Base-by-base conservation (phyloP, 352 stramenopile species). In the Pythium sukuiense region DNA sequence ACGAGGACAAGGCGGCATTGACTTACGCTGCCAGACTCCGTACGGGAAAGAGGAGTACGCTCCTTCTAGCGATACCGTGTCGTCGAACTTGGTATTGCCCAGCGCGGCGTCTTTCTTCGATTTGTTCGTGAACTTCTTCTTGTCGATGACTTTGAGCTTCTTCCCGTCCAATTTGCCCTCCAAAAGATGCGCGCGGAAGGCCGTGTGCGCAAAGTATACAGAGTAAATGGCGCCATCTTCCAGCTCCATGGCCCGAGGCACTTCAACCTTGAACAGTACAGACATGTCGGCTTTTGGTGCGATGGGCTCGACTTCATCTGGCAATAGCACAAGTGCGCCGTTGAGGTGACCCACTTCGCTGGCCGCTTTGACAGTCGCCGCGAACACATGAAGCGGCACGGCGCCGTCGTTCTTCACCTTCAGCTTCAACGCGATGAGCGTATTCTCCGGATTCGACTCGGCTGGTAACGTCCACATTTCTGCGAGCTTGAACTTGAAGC, bases 201-300 rank as follows among this genome's bases (percentile, higher is more conserved):
- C 79, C n/a, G 70, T 85, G 61, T 91, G 83, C 3, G 77, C 86
- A 58, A 91, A 80, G 61, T 89, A 91, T 41, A 91, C 37, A 6
- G 56, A 48, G 50, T 85, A 89, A 6, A 59, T n/a, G 61, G 63
- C 41, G 80, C 70, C 43, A 30, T 67, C 52, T 37, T 27, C 8
- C 13, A 66, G 29, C 60, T 69, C 14, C 43, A 61, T 20, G 24
- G 14, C n/a, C 43, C 69, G 33, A 76, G 59, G 4, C 49, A 53
- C 11, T 50, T 67, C 6, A 61, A 74, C 14, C 18, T 50, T 55
- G 33, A 73, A 63, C n/a, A 39, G 5, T 1, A 73, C 35, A 0
- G 46, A 54, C 2, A 2, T 18, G 18, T 72, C 65, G 3, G 32
- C n/a, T 20, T 55, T 61, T 11, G 65, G 54, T 26, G 30, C 35